A percentile compares a stretch with the other conserved stretches of the same genome.
These are phyloP conservation scores for Blastobotrys illinoisensis DNA, from an alignment of 1,139 yeast genomes.

Conservation along the genomic window DNA sequence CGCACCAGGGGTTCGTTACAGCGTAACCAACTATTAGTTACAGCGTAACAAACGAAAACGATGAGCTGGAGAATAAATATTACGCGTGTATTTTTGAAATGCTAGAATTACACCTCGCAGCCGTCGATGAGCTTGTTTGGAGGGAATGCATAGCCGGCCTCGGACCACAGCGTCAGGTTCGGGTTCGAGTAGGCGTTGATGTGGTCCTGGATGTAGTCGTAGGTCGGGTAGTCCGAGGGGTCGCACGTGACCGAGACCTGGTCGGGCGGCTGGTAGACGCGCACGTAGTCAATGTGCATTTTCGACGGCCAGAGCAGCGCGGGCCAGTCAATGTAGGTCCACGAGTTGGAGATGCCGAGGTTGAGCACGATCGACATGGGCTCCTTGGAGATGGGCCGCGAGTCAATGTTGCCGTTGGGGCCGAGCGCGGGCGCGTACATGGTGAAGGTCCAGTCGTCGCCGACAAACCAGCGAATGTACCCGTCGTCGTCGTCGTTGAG, in stretches of 20 bases:
- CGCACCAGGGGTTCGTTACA: too few relatives aligned
- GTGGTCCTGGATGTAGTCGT: slow-evolving; percentile 64
- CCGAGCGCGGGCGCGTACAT: slow-evolving; percentile 58
- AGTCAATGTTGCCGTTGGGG: slow-evolving; percentile 78
- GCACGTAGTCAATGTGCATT: slow-evolving; percentile 66
- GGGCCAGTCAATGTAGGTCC: slow-evolving; percentile 83
- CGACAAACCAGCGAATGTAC: slow-evolving; percentile 78
- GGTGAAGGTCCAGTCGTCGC: slow-evolving; percentile 60
- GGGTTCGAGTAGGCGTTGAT: slow-evolving; percentile 54
- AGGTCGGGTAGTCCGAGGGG: slow-evolving; percentile 67
- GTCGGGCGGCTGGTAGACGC: slow-evolving; percentile 68
- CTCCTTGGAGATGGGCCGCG: slow-evolving; percentile 71
- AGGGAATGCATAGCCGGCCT: slow-evolving; percentile 65
- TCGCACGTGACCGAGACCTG: slow-evolving; percentile 59
- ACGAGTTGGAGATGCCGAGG: slow-evolving; percentile 70
- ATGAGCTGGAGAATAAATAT: background rate
- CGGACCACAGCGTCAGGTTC: slow-evolving; percentile 61
- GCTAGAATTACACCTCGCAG: slow-evolving; percentile 25
- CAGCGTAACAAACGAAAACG: too few relatives aligned
- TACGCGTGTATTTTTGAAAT: background rate
- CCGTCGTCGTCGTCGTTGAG: slow-evolving; percentile 60
- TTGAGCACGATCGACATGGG: slow-evolving; percentile 81
- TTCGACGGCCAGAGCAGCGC: slow-evolving; percentile 61
- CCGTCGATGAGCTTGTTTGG: slow-evolving; percentile 44
- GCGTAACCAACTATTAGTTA: too few relatives aligned